Percentiles rank a stretch among this genome's conserved stretches.
phyloP scores from a whole-genome alignment of 306 rosid genomes.

The Begonia loranthoides region DNA sequence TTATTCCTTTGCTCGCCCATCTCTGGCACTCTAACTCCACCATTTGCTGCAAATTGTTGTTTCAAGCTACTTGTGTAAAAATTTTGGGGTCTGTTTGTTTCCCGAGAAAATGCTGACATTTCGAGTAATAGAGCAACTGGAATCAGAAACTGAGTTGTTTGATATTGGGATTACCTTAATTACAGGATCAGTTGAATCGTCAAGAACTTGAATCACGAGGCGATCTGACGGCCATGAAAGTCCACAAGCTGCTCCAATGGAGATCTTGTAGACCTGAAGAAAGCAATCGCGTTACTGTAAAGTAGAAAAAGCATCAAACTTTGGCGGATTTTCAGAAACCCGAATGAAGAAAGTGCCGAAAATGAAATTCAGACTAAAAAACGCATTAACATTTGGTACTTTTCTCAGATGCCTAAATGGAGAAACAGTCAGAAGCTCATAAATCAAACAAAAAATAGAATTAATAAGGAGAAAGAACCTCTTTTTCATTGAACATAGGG shows the following conservation, averaged over 20 bases:
- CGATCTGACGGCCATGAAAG: constrained; percentile 19
- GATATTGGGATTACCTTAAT: constrained; percentile 25
- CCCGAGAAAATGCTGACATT: no score
- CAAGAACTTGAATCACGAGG: constrained; percentile 52
- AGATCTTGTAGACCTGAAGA: constrained; percentile 39
- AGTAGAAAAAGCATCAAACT: not conserved
- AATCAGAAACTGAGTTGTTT: no score
- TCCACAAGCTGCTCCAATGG: constrained; percentile 56
- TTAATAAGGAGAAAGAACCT: not conserved
- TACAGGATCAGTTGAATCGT: constrained; percentile 47
- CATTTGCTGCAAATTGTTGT: constrained; percentile 25
- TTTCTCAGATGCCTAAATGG: not conserved
- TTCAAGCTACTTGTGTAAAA: no score
- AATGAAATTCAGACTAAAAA: not conserved
- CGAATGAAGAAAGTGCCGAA: not conserved
- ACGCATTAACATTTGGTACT: no score
- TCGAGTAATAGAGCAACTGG: no score
- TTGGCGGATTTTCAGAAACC: no score
- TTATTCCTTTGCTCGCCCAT: constrained; percentile 54
- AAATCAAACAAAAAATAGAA: not conserved
- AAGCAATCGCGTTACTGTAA: not conserved
- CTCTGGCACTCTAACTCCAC: constrained; percentile 50
- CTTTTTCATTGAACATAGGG: constrained; percentile 3
- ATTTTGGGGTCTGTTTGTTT: no score
- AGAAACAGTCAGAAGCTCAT: not conserved